Evolutionary conservation across 768 basidiomycete species (phyloP), one percentile per base, ranked within the genome.

Genomic region (Obba rivulosa): DNA sequence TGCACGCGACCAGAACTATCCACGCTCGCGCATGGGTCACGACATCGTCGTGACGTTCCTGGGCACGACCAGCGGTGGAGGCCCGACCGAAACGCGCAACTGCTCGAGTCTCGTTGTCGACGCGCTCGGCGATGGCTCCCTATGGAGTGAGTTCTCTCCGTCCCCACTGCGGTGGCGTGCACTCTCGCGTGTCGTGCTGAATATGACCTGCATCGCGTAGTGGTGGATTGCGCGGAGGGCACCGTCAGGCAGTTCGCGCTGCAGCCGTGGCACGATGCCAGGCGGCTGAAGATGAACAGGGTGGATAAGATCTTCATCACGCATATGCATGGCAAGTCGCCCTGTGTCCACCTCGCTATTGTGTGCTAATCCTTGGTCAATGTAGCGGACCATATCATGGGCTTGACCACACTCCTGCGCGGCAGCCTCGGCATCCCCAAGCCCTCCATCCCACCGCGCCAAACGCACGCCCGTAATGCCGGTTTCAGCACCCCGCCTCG

Each of bases 211-310:
- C 35, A 23, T 23, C 17, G 43, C 4, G 17, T 37, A 87, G 87
- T 91, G 83, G 75, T 91, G 18, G 87, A 91, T 62, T 88, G 87
- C 65, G 88, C 85, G 13, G 87, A 90, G 65, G 89, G 89, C 31
- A 89, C 87, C 11, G 66, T 77, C 13, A 72, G 84, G 22, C 87
- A 91, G 60, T 82, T 90, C 53, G 65, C 69, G 16, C 64, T 68
- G 4, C 81, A 85, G 49, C 79, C 81, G n/a, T 51, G 53, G 41
- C 46, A 56, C 25, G 50, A 57, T 56, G 52, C 53, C 36, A 43
- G 45, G 7, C 13, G 49, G 42, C 57, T 81, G 47, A 74, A 70
- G 57, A 58, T 73, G 16, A 70, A 61, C 31, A 77, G 68, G 49
- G 70, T 92, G 23, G 65, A 67, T 2, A 87, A 84, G 58, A 75